Conservation (phyloP, 192 early-diverging fungal species). For the Ambispora gerdemannii region DNA sequence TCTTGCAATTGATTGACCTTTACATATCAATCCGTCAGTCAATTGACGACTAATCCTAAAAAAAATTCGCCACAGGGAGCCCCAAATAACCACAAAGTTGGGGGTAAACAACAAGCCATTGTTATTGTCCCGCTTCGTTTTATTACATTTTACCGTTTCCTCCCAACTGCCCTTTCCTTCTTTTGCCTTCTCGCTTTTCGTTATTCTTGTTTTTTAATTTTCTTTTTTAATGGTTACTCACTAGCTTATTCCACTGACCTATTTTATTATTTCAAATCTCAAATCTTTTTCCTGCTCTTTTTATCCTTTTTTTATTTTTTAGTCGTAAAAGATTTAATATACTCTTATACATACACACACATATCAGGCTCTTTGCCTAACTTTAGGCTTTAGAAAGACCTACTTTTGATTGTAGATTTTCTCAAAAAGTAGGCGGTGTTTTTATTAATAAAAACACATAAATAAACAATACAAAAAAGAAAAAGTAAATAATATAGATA, state of each 20-base stretch:
- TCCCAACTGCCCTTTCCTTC: too few relatives aligned
- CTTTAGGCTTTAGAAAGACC: not conserved
- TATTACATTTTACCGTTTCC: not conserved
- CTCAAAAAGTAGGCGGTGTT: not conserved
- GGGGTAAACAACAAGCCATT: conserved; percentile 14
- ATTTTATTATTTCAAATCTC: not conserved
- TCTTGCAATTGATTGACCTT: too few relatives aligned
- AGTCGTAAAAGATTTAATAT: too few relatives aligned
- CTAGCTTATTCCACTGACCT: not conserved
- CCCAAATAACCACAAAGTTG: not conserved
- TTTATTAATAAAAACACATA: conserved; percentile 19
- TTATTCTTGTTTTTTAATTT: not conserved
- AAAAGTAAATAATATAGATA: conserved; percentile 21
- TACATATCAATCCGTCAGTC: too few relatives aligned
- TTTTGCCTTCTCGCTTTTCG: conserved; percentile 16
- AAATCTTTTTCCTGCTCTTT: not conserved
- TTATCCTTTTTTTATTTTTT: not conserved
- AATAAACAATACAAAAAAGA: not conserved
- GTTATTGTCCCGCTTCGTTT: not conserved
- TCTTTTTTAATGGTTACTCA: not conserved
- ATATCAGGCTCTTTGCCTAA: not conserved
- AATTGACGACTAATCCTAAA: too few relatives aligned
- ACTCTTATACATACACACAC: too few relatives aligned
- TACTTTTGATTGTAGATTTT: not conserved
- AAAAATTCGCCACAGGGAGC: not conserved